phyloP scores from a whole-genome alignment of 495 filamentous ascomycete species.

The Neurospora pannonica region DNA sequence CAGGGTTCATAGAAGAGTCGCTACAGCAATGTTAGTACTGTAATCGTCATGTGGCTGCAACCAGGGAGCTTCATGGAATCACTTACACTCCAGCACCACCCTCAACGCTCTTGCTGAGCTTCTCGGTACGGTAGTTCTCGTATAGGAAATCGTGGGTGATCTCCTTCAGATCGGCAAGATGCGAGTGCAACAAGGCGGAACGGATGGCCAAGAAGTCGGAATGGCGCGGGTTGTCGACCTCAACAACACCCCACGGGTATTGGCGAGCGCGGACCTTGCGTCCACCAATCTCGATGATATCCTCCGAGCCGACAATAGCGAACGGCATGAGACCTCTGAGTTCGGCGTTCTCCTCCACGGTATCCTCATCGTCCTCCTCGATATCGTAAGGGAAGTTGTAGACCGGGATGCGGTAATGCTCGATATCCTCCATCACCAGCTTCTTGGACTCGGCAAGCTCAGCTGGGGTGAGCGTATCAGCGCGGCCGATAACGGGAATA shows the following conservation, averaged over 20 bases:
- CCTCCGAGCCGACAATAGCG: conserved; percentile 94
- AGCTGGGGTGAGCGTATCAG: conserved; percentile 90
- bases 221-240: conserved; percentile 98
- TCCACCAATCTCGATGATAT: conserved; percentile 85
- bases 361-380: conserved; percentile 98
- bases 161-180: conserved; percentile 96
- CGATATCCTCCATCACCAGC: conserved; percentile 99
- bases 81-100: conserved; percentile 81
- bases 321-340: conserved; percentile 96
- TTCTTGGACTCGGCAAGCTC: conserved; percentile 99
- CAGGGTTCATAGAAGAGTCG: conserved; percentile 93
- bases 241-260: conserved; percentile 98
- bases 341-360: conserved; percentile 97
- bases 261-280: conserved; percentile 88
- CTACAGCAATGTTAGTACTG: conserved; percentile 29
- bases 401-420: conserved; percentile 98
- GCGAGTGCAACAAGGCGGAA: conserved; percentile 91
- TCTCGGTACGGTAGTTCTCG: conserved; percentile 99
- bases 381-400: conserved; percentile 99
- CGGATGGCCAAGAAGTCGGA: conserved; percentile 97
- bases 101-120: conserved; percentile 97
- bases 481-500: conserved; percentile 97
- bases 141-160: conserved; percentile 99
- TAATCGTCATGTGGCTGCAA: background rate
- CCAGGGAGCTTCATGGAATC: background rate